Conservation (phyloP, 495 filamentous ascomycete species). For the Neurospora tetrasperma region DNA sequence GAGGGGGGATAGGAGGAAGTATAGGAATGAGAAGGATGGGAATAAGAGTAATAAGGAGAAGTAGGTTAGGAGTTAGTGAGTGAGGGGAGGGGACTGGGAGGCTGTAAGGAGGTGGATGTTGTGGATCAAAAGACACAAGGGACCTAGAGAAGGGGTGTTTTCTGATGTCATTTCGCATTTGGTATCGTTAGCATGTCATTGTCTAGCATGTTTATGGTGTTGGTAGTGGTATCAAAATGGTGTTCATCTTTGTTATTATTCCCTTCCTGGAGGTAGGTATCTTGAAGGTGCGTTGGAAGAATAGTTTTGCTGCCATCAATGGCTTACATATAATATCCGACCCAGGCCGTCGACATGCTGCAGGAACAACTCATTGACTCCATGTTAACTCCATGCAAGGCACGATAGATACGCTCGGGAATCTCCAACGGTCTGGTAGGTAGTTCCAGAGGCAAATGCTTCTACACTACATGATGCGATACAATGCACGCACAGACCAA, state of each 20-base stretch:
- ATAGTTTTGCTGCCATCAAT: no score
- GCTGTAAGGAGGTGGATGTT: no score
- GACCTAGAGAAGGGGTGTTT: neutral
- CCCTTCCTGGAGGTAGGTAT: no score
- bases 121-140: neutral
- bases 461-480: neutral
- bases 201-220: neutral
- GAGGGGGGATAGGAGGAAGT: slow-evolving; percentile 65
- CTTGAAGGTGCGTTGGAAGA: no score
- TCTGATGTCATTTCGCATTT: no score
- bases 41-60: neutral
- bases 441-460: neutral
- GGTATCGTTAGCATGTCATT: neutral
- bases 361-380: neutral
- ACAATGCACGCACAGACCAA: no score
- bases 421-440: neutral
- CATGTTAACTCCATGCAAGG: neutral
- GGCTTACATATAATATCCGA: no score
- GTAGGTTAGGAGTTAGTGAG: no score
- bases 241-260: no score
- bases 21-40: slow-evolving; percentile 25
- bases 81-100: slow-evolving; percentile 26
- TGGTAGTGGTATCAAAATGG: no score
- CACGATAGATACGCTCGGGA: neutral
- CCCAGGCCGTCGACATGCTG: neutral